Evolutionary conservation across 2,329 filamentous ascomycete species (phyloP), one percentile per base, ranked within the genome.

Genomic region (Aspergillus hortae): DNA sequence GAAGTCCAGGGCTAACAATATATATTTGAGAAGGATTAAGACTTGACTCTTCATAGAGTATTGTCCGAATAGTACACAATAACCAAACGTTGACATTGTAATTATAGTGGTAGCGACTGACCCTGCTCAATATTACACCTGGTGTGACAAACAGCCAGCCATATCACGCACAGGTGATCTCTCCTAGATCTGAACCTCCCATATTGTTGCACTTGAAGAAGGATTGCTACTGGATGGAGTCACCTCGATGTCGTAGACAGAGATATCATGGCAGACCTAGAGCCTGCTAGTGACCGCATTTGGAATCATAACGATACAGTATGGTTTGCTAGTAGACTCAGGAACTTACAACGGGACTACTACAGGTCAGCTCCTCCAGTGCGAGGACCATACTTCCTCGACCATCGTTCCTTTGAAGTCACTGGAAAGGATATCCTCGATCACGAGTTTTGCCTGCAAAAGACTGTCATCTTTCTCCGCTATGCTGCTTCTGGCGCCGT

Each of bases 181-280:
- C 44, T 14, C 12, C 45, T 25, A 47, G 45, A 23, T 40, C 25
- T 15, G 45, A 47, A 27, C 41, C 21, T 33, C 19, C 45, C 32
- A 47, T 38, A 40, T 47, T 47, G 33, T 23, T 27, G 19, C 45
- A 47, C 3, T 35, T 49, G 15, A 35, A 43, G 30, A 19, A 35
- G 15, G 19, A 21, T 49, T 44, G 40, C 41, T 41, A 35, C 47
- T 49, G 25, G 41, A 15, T 6, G 41, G 17, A 23, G 40, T 44
- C 47, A 49, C 27, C 3, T 49, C 17, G 47, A 49, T 49, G 23
- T 49, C 30, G 12, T 17, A 11, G 15, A 46, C n/a, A 9, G n/a
- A 10, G 17, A 46, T 33, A 19, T 46, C 27, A n/a, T 25, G 45
- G n/a, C 45, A 41, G 12, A 47, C 45, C 45, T 47, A 25, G 17